These are phyloP conservation scores for Alternaria longipes DNA, from an alignment of 2,329 filamentous ascomycete species.

Conservation along the genomic window DNA sequence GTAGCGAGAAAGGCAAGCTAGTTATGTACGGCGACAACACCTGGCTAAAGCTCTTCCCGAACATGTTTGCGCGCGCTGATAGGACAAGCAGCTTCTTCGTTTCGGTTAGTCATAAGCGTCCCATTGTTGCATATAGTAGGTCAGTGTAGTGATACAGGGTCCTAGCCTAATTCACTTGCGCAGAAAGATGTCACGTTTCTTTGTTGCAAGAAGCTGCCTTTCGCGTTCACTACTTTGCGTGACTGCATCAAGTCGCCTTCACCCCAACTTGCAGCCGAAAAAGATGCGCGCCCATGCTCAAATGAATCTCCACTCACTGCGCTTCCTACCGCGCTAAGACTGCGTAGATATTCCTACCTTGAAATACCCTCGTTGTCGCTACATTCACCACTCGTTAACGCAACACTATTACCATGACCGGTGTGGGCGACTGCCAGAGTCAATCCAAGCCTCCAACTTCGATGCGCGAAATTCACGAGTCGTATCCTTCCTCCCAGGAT, in stretches of 20 bases:
- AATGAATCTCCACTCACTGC: not conserved
- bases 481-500: not conserved
- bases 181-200: not conserved
- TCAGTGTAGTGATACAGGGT: not conserved
- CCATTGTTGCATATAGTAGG: constrained; percentile 43
- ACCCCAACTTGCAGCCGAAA: not conserved
- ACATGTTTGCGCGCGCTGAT: constrained; percentile 84
- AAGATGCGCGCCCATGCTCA: not conserved
- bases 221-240: not conserved
- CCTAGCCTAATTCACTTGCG: not conserved
- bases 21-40: constrained; percentile 98
- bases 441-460: not conserved
- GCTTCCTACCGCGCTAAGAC: not conserved
- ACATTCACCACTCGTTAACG: not conserved
- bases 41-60: constrained; percentile 97
- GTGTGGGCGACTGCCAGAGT: not conserved
- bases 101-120: constrained; percentile 69
- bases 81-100: constrained; percentile 99
- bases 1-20: constrained; percentile 65
- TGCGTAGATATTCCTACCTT: not conserved
- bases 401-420: not conserved
- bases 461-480: not conserved
- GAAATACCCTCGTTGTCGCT: not conserved
- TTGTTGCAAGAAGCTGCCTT: not conserved
- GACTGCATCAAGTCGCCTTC: not conserved